Evolutionary conservation across 352 stramenopile species (phyloP), one percentile per base, ranked within the genome.

Genomic region (Phytophthora tentaculata): DNA sequence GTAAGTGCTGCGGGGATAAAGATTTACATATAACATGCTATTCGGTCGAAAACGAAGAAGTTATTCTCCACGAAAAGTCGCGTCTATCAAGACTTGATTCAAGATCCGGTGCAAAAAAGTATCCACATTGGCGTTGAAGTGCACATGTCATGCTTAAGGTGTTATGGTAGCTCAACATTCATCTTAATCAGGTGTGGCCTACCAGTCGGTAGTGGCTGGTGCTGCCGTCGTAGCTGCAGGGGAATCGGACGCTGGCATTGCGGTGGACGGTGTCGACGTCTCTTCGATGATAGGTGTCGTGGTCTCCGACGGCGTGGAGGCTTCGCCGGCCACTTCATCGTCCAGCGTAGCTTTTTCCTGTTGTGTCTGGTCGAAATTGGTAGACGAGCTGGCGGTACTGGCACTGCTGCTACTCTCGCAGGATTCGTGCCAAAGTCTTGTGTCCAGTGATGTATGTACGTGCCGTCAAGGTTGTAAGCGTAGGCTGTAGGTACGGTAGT

Each of bases 391-490:
- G 32, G n/a, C 48, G 9, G 26, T 57, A 32, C 71, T 69, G 32
- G 13, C 58, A 43, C 76, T 63, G 41, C 67, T 69, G 32, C 16
- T 61, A 44, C 76, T 61, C 2, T 61, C 56, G 48, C 65, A 80
- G 22, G 51, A 39, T 19, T 56, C 26, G 43, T 51, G 24, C 51
- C 75, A 52, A 86, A 88, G 61, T 83, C 61, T 59, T 90, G 75
- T 14, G 73, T 87, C 75, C 77, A 88, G 65, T 79, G 87, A 64
- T 78, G 61, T 2, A 63, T 53, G 63, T 81, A 81, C 9, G 45
- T 69, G 14, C 29, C 59, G 4, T 56, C 9, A 0, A 24, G 20
- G 35, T 67, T 77, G 48, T 63, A 66, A 1, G 68, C 48, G 26
- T 79, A 79, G 5, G 58, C 72, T 2, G n/a, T n/a, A n/a, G n/a